A percentile compares a stretch with the other conserved stretches of the same genome.
These are phyloP conservation scores for Ephemerocybe angulata DNA, from an alignment of 768 basidiomycete genomes.

Conservation along the genomic window DNA sequence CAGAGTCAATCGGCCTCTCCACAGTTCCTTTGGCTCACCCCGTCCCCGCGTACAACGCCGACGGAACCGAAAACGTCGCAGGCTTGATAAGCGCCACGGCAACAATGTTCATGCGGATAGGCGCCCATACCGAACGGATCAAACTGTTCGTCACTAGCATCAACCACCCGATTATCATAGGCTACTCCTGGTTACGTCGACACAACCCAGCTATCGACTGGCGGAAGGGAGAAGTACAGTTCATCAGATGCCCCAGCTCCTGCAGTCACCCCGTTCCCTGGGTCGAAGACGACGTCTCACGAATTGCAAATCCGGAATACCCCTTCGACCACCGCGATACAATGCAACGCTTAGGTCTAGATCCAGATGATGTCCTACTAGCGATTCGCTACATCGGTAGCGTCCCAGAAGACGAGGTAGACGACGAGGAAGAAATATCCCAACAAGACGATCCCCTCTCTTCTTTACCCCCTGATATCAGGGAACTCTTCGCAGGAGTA, in stretches of 20 bases:
- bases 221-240: background rate
- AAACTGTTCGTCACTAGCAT: slow-evolving; percentile 18
- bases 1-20: slow-evolving; percentile 4
- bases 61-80: slow-evolving; percentile 21
- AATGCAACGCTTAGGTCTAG: too few relatives aligned
- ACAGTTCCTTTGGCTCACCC: background rate
- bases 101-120: slow-evolving; percentile 14
- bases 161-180: slow-evolving; percentile 18
- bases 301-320: background rate
- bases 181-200: slow-evolving; percentile 19
- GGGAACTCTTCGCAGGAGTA: background rate
- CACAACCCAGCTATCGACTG: slow-evolving; percentile 6
- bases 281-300: background rate
- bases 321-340: too few relatives aligned
- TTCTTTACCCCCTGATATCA: background rate
- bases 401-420: too few relatives aligned
- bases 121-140: slow-evolving; percentile 17
- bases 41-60: slow-evolving; percentile 14
- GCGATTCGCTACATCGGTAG: too few relatives aligned
- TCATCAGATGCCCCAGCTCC: background rate
- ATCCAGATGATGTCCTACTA: too few relatives aligned
- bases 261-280: background rate
- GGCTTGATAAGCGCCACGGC: slow-evolving; percentile 17
- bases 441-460: background rate
- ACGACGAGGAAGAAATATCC: too few relatives aligned